Evolutionary conservation across 202 grass and related monocot species (phyloP).

Genomic region (Schoenoplectus tabernaemontani): DNA sequence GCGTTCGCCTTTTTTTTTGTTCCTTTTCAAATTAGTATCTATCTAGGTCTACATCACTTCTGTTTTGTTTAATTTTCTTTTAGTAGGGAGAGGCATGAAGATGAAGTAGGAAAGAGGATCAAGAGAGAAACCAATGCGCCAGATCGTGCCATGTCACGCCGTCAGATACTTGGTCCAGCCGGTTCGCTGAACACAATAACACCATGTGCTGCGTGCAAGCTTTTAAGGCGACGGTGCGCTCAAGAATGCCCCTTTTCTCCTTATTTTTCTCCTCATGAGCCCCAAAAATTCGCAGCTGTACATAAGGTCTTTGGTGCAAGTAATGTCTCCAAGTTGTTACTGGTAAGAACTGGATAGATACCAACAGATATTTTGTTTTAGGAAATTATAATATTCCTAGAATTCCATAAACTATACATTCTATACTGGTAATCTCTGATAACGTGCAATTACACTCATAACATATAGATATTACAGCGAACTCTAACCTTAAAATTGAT

Average conservation of each 20-base stretch:
- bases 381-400: too few relatives aligned
- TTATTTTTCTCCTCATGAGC: conserved; percentile 90
- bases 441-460: background rate
- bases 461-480: background rate
- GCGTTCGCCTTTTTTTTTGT: background rate
- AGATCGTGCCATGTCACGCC: conserved; percentile 36
- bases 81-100: conserved; percentile 58
- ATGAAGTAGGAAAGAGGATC: conserved; percentile 72
- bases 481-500: background rate
- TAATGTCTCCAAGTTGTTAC: conserved; percentile 94
- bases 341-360: conserved; percentile 31
- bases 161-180: conserved; percentile 26
- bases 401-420: too few relatives aligned
- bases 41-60: background rate
- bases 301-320: conserved; percentile 96
- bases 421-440: background rate
- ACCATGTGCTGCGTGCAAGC: conserved; percentile 84
- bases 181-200: conserved; percentile 51
- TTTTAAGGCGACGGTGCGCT: conserved; percentile 75
- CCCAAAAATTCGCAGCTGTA: conserved; percentile 78
- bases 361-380: too few relatives aligned
- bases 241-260: conserved; percentile 96
- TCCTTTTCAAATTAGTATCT: background rate
- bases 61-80: background rate
- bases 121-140: conserved; percentile 44